Evolutionary conservation across 805 yeast genomes (phyloP).

Genomic region (Saccharomycopsis synnaedendra): DNA sequence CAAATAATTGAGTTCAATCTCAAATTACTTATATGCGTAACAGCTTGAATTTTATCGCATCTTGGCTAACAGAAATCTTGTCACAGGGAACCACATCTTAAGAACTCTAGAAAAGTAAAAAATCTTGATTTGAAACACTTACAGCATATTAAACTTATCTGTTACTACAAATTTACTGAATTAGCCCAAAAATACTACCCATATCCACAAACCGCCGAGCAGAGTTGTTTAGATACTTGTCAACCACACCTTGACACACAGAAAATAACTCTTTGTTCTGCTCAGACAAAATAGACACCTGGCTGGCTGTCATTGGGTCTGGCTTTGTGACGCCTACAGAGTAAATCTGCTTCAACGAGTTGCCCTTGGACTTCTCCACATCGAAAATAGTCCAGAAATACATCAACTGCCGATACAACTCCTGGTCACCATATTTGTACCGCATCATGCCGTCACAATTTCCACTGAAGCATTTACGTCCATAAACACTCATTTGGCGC

Average conservation of each 20-base stretch:
- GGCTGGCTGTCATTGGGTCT: conserved; percentile 3
- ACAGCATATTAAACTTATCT: too few species aligned
- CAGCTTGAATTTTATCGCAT: too few species aligned
- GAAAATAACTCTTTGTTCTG: conserved; percentile 60
- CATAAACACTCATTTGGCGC: conserved; percentile 81
- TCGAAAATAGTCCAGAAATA: conserved; percentile 75
- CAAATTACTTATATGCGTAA: not conserved
- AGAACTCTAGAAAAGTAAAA: not conserved
- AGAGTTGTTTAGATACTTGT: conserved; percentile 64
- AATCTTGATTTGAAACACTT: too few species aligned
- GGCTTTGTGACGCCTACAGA: conserved; percentile 18
- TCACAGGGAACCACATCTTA: too few species aligned
- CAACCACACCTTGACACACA: conserved; percentile 44
- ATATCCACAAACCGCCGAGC: conserved; percentile 87
- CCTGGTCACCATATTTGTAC: conserved; percentile 65
- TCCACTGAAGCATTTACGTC: conserved; percentile 70
- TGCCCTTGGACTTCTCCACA: conserved; percentile 59
- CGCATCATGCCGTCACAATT: conserved; percentile 69
- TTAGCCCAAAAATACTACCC: conserved; percentile 64
- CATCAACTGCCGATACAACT: conserved; percentile 74
- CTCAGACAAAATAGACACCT: conserved; percentile 34
- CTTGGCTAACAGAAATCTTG: too few species aligned
- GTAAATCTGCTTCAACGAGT: conserved; percentile 42
- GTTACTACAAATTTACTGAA: conserved; percentile 15
- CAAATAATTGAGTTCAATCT: not conserved